Evolutionary conservation across 2,329 filamentous ascomycete genomes (phyloP).

Genomic region (Aurifilum marmelostoma): DNA sequence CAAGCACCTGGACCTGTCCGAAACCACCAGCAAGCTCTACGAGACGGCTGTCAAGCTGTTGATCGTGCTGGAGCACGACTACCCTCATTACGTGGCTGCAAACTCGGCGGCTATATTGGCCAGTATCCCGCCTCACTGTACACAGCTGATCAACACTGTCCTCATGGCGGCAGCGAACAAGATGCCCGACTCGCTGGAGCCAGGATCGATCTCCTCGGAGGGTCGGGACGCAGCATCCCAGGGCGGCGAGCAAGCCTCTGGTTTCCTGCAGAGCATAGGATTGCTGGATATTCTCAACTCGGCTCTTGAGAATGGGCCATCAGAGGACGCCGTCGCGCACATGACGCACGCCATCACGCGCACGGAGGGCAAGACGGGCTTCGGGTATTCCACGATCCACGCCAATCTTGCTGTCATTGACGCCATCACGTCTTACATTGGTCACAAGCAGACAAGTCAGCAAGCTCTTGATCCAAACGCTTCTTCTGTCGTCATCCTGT

Average conservation of each 20-base stretch:
- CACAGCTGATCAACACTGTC: conserved; percentile 86
- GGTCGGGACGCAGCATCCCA: conserved; percentile 74
- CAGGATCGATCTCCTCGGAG: conserved; percentile 72
- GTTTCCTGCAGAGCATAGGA: conserved; percentile 57
- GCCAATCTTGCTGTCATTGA: conserved; percentile 76
- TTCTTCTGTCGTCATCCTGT: conserved; percentile 72
- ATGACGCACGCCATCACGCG: conserved; percentile 74
- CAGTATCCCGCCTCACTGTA: conserved; percentile 79
- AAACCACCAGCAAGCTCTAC: conserved; percentile 80
- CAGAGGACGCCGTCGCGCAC: conserved; percentile 74
- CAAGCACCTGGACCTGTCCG: conserved; percentile 70
- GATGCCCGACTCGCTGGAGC: conserved; percentile 72
- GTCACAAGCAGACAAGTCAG: conserved; percentile 65
- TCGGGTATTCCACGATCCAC: conserved; percentile 67
- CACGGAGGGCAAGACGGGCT: conserved; percentile 60
- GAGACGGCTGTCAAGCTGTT: conserved; percentile 81
- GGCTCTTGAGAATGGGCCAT: conserved; percentile 62
- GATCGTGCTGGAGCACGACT: conserved; percentile 88
- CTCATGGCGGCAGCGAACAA: conserved; percentile 77
- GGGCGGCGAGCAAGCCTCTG: conserved; percentile 64
- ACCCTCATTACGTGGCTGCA: conserved; percentile 87
- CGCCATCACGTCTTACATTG: conserved; percentile 82
- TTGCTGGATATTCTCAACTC: conserved; percentile 63
- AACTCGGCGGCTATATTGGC: conserved; percentile 83
- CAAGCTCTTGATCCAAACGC: conserved; percentile 67